Conservation (phyloP, 2,329 filamentous ascomycete species). For the Ophiostoma sp. region DNA sequence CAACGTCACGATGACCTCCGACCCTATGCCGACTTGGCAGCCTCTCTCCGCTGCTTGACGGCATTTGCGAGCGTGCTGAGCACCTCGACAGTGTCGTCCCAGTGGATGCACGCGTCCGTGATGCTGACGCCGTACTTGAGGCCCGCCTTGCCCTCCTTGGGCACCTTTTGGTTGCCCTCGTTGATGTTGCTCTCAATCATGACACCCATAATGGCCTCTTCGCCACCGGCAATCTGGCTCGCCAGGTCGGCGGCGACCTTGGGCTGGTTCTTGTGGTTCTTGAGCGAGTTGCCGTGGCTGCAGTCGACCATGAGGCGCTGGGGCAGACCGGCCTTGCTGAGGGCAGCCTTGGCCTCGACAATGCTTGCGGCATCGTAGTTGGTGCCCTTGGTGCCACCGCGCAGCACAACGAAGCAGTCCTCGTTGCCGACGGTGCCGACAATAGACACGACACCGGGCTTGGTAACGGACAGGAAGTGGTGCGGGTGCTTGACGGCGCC, state of each 20-base stretch:
- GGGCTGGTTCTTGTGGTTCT: constrained; percentile 97
- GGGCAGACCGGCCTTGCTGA: constrained; percentile 71
- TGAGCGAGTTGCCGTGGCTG: constrained; percentile 92
- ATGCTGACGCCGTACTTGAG: constrained; percentile 95
- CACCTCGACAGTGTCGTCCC: constrained; percentile 82
- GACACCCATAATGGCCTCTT: constrained; percentile 87
- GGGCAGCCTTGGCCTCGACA: constrained; percentile 74
- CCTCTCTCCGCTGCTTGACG: constrained; percentile 69
- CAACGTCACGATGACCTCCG: neutral
- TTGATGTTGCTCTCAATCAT: constrained; percentile 99
- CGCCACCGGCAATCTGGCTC: constrained; percentile 80
- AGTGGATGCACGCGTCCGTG: constrained; percentile 94
- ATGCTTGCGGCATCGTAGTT: constrained; percentile 91
- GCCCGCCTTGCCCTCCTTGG: constrained; percentile 77
- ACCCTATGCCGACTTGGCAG: constrained; percentile 29
- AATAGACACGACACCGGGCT: constrained; percentile 92
- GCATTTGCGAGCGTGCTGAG: constrained; percentile 77
- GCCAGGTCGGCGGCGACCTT: constrained; percentile 82
- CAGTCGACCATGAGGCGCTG: constrained; percentile 95
- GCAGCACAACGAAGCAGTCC: constrained; percentile 94
- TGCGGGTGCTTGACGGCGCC: constrained; percentile 89
- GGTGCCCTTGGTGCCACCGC: constrained; percentile 88
- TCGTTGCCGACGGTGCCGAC: constrained; percentile 93
- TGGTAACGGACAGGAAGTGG: constrained; percentile 96
- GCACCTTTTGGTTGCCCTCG: constrained; percentile 91